Evolutionary conservation across 2,329 filamentous ascomycete genomes (phyloP).

Genomic region (Sporothrix humicola): DNA sequence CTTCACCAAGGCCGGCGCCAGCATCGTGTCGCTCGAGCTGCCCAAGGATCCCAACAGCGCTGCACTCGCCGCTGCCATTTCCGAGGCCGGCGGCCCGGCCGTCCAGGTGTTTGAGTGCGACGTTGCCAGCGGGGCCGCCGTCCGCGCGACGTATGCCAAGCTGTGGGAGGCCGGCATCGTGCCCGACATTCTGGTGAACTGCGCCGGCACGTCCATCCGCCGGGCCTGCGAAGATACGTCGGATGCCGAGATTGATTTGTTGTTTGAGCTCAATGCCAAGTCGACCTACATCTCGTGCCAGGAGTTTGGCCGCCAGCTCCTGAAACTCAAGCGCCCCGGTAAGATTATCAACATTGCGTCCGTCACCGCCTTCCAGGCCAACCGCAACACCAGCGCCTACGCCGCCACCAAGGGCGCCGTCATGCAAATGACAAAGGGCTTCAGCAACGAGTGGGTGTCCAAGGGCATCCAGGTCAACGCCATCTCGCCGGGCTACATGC

Average conservation of each 20-base stretch:
- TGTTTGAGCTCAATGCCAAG: constrained; percentile 80
- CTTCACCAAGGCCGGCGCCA: constrained; percentile 12
- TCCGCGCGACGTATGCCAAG: not conserved
- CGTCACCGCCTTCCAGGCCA: constrained; percentile 82
- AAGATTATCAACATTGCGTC: constrained; percentile 84
- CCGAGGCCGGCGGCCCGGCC: constrained; percentile 6
- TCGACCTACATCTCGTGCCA: constrained; percentile 79
- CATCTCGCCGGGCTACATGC: constrained; percentile 87
- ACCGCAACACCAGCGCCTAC: constrained; percentile 85
- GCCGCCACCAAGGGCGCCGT: constrained; percentile 84
- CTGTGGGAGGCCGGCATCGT: constrained; percentile 24
- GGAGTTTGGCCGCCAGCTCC: constrained; percentile 81
- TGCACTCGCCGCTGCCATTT: not conserved
- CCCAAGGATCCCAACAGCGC: constrained; percentile 27
- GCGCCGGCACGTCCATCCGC: constrained; percentile 81
- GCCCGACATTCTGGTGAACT: constrained; percentile 73
- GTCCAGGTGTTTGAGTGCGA: constrained; percentile 12
- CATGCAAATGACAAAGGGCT: constrained; percentile 79
- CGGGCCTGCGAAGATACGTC: constrained; percentile 78
- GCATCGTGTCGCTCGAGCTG: constrained; percentile 22
- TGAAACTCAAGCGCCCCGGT: constrained; percentile 63
- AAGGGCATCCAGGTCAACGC: constrained; percentile 82
- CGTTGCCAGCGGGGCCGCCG: not conserved
- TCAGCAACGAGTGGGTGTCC: constrained; percentile 82
- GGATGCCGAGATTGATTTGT: constrained; percentile 70